These are phyloP conservation scores for Fusarium sterilihyphosum DNA, from an alignment of 2,329 filamentous ascomycete genomes.

Conservation along the genomic window DNA sequence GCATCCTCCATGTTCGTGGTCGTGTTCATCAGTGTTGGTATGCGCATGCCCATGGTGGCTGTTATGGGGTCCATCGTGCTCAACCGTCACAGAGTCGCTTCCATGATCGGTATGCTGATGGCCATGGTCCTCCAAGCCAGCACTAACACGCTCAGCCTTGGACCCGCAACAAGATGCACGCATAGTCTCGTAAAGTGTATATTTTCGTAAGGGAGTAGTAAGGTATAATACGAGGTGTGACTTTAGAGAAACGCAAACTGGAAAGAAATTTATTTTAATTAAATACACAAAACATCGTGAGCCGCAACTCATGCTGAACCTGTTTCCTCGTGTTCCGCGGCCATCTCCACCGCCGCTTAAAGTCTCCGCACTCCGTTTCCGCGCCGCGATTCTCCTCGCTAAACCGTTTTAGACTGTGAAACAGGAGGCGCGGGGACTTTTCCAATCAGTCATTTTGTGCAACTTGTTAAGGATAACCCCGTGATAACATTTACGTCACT, in stretches of 20 bases:
- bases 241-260: fast-evolving
- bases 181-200: background rate
- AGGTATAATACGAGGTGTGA: fast-evolving
- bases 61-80: background rate
- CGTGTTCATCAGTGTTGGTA: too few species aligned
- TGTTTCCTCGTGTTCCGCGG: background rate
- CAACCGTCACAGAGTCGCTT: background rate
- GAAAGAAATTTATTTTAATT: background rate
- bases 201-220: fast-evolving
- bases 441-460: background rate
- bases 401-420: background rate
- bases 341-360: background rate
- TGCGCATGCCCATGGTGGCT: too few species aligned
- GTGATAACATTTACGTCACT: background rate
- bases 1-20: background rate
- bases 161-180: slow-evolving; percentile 6
- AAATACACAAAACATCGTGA: background rate
- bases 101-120: fast-evolving
- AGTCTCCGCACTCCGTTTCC: slow-evolving; percentile 16
- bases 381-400: background rate
- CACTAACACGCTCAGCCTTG: background rate
- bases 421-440: background rate
- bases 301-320: background rate
- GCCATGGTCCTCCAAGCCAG: background rate
- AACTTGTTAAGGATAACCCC: background rate